Base-by-base conservation (phyloP, 192 early-diverging fungal genomes). In the Geranomyces variabilis region DNA sequence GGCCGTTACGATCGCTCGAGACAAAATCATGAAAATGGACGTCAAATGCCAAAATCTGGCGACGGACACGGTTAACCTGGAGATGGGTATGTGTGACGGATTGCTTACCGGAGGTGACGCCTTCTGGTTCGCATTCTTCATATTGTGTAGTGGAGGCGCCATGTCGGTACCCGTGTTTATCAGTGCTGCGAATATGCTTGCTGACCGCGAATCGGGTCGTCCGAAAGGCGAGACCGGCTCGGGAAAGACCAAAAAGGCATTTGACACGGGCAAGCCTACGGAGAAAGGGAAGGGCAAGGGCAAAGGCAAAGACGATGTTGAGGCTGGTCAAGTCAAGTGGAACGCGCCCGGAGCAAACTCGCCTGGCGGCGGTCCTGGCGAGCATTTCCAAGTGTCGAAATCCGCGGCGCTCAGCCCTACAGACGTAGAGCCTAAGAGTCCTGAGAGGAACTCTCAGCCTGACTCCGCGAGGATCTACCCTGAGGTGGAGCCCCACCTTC, bases 51-150 rank as follows among this genome's bases (percentile, higher is more conserved):
- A 65, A 28, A 31, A 48, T 10, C 21, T 75, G 17, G 73, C 66
- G 1, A 49, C 19, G 14, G 58, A 44, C 34, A 68, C 44, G 12
- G 43, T 60, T 1, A 66, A 75, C 57, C 17, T 75, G 10, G 66
- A 75, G 49, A 63, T 68, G 6, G 65, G 45, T 13, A 22, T 67
- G 14, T 75, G 73, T 28, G 66, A 69, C 31, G 73, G 73, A 12
- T 14, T 69, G 8, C 33, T 62, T 36, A 53, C 57, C 15, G 43
- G 57, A 12, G 26, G 62, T 0, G 73, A 75, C 48, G 43, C 66
- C 57, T 56, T 69, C 29, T 75, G 73, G 73, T 68, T 75, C 73
- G 41, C 62, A 30, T 75, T 67, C 66, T 75, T 69, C 60, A 62
- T 67, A 12, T 24, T 69, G 14, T 66, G 58, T 1, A 22, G 58